These are phyloP conservation scores for Sporisorium scitamineum DNA, from an alignment of 1,284 basidiomycete species.

Conservation along the genomic window DNA sequence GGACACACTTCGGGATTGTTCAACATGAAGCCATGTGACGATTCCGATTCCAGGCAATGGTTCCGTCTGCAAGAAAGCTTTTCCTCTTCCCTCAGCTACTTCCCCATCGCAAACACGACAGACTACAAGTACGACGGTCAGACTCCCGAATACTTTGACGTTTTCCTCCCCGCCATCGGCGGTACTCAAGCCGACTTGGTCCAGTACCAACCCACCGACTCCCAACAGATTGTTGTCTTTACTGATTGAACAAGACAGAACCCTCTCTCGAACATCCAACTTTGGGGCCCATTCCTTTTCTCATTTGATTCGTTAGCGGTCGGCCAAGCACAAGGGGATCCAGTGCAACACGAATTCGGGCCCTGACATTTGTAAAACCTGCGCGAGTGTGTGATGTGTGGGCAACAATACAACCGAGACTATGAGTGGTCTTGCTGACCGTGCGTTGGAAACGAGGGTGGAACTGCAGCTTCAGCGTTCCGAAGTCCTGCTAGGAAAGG, in stretches of 20 bases:
- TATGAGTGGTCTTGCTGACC: no score
- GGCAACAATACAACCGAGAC: no score
- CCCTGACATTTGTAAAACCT: neutral
- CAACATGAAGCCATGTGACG: conserved; percentile 15
- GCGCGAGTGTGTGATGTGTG: no score
- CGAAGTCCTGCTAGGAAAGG: conserved; percentile 26
- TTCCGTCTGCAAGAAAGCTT: conserved; percentile 40
- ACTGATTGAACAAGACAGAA: no score
- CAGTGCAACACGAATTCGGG: neutral
- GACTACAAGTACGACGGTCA: conserved; percentile 30
- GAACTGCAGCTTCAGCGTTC: conserved; percentile 18
- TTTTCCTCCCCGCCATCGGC: conserved; percentile 11
- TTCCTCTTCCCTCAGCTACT: conserved; percentile 10
- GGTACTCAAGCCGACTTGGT: conserved; percentile 8
- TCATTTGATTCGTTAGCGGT: no score
- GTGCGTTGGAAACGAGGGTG: no score
- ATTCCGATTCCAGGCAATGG: conserved; percentile 29
- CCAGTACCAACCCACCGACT: conserved; percentile 1
- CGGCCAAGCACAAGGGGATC: no score
- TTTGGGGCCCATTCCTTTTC: no score
- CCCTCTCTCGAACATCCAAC: no score
- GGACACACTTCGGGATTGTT: conserved; percentile 4
- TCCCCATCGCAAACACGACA: conserved; percentile 34
- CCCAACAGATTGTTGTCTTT: conserved; percentile 24
- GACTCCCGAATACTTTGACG: conserved; percentile 26